Conservation (phyloP, 805 yeast species). For the Spathaspora gorwiae region DNA sequence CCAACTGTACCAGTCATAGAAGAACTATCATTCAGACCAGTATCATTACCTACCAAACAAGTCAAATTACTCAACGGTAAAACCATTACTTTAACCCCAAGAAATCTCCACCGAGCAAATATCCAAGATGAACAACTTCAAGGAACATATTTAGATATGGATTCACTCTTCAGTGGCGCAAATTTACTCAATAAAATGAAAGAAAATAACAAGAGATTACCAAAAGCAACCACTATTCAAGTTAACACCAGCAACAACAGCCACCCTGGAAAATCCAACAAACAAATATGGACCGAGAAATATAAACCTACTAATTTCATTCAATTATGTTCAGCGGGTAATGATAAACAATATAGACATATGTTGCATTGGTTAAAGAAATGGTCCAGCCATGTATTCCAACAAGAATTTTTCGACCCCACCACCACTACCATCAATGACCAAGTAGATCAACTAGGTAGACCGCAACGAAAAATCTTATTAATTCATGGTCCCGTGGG, state of each 20-base stretch:
- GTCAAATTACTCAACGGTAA: slow-evolving; percentile 19
- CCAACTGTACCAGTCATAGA: no score
- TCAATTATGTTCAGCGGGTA: slow-evolving; percentile 41
- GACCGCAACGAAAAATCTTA: slow-evolving; percentile 52
- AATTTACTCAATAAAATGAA: slow-evolving; percentile 13
- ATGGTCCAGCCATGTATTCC: slow-evolving; percentile 33
- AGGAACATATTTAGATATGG: slow-evolving; percentile 15
- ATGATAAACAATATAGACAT: slow-evolving; percentile 35
- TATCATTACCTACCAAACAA: slow-evolving; percentile 8
- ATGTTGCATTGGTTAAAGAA: slow-evolving; percentile 38
- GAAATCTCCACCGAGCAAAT: background rate
- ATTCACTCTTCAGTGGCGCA: slow-evolving; percentile 16
- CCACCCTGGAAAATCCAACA: background rate
- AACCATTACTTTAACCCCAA: slow-evolving; percentile 11
- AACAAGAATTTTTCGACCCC: slow-evolving; percentile 12
- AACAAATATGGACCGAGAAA: slow-evolving; percentile 35
- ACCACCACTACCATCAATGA: background rate
- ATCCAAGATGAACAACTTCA: slow-evolving; percentile 1
- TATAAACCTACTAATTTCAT: slow-evolving; percentile 32
- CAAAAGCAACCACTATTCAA: background rate
- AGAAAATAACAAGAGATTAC: slow-evolving; percentile 10
- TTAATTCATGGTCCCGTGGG: slow-evolving; percentile 92
- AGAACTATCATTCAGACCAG: background rate
- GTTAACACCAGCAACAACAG: no score
- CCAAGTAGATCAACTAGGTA: slow-evolving; percentile 24